A percentile compares a stretch with the other conserved stretches of the same genome.
Conservation (phyloP, 2,329 filamentous ascomycete genomes). For the Exophiala calicioides region DNA sequence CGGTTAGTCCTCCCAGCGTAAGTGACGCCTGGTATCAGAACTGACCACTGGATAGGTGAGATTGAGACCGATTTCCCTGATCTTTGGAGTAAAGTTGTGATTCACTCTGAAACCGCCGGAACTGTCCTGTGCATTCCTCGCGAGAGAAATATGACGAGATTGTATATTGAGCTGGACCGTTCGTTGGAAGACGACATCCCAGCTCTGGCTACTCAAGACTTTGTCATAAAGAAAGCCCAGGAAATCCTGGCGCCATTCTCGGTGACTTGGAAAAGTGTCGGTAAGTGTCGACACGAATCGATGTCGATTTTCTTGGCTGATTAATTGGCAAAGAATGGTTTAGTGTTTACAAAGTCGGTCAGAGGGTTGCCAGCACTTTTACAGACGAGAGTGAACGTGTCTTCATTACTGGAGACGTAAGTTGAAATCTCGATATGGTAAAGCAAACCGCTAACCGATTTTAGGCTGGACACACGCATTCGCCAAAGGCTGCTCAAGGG, state of each 20-base stretch:
- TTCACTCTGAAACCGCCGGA: constrained; percentile 66
- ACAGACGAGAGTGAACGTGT: constrained; percentile 43
- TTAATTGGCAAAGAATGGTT: constrained; percentile 50
- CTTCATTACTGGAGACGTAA: constrained; percentile 53
- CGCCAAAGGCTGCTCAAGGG: constrained; percentile 67
- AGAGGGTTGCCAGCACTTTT: constrained; percentile 50
- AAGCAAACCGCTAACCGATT: not conserved
- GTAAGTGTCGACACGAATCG: no score
- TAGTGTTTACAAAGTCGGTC: constrained; percentile 53
- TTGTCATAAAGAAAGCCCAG: constrained; percentile 61
- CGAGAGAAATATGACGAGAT: constrained; percentile 70
- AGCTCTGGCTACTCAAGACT: constrained; percentile 56
- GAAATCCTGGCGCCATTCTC: constrained; percentile 49
- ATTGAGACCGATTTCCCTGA: constrained; percentile 73
- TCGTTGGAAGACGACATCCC: constrained; percentile 29
- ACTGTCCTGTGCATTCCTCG: constrained; percentile 74
- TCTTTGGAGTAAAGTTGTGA: constrained; percentile 71
- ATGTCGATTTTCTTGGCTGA: no score
- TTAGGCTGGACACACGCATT: constrained; percentile 34
- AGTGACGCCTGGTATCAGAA: no score
- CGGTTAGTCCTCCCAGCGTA: constrained; percentile 50
- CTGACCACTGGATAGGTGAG: constrained; percentile 27
- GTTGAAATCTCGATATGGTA: not conserved
- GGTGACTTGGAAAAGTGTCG: constrained; percentile 47
- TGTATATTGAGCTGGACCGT: constrained; percentile 51